Evolutionary conservation across 2,329 filamentous ascomycete species (phyloP).

Genomic region (Colletotrichum paranaense): DNA sequence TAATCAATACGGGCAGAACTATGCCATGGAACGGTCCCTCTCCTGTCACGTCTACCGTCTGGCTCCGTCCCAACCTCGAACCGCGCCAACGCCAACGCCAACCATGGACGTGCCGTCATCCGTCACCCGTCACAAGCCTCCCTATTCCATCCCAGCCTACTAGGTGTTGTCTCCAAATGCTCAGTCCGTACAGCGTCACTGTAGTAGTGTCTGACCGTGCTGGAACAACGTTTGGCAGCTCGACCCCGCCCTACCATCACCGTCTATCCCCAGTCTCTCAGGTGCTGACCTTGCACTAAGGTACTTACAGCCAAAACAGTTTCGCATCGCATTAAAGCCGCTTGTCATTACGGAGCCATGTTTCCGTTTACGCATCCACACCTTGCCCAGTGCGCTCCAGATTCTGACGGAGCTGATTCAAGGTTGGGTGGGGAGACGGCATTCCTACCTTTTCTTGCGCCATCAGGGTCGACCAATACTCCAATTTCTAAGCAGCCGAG

Average conservation of each 20-base stretch:
- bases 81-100: background rate
- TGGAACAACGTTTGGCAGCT: conserved; percentile 15
- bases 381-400: background rate
- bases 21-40: conserved; percentile 31
- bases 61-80: conserved; percentile 19
- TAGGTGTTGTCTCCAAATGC: background rate
- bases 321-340: background rate
- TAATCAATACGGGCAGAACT: background rate
- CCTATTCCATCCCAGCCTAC: background rate
- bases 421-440: conserved; percentile 4
- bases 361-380: conserved; percentile 23
- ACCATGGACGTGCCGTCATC: conserved; percentile 16
- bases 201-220: conserved; percentile 20
- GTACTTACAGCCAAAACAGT: background rate
- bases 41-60: conserved; percentile 30
- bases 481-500: conserved; percentile 18
- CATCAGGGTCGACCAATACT: conserved; percentile 12
- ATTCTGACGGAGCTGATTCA: conserved; percentile 20
- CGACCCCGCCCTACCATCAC: background rate
- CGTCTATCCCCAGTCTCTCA: background rate
- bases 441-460: conserved; percentile 17
- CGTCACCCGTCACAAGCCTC: background rate
- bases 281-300: background rate
- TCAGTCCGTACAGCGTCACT: background rate
- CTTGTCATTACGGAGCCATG: conserved; percentile 22